Evolutionary conservation across 305 asterid genomes (phyloP), one percentile per base, ranked within the genome.

Genomic region (Fraxinus xanthoxyloides): DNA sequence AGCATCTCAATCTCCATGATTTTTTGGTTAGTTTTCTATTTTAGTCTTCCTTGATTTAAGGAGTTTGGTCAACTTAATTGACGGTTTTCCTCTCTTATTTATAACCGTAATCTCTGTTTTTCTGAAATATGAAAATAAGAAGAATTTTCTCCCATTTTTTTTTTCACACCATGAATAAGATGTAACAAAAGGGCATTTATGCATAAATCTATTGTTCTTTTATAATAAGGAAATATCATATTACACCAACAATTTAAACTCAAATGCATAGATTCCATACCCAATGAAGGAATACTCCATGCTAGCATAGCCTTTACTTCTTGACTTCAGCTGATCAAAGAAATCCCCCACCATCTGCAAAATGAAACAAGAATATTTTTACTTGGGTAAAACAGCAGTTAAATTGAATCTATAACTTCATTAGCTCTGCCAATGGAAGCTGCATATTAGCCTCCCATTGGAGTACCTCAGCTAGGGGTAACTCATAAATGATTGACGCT

Each of bases 281-380:
- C 98, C 98, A 24, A 90, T 84, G 74, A 96, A 83, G 83, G 97
- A 90, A 86, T 96, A 96, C 86, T 96, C 98, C 98, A 96, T 93
- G 96, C 99, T 96, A 77, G 99, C 99, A 87, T 96, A 96, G 85
- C 99, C 99, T 89, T 93, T 96, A 87, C 98, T 96, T 91, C 94
- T 91, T 48, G 99, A 96, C 86, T 96, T 96, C 35, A 96, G 96
- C 91, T 96, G 99, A 92, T 96, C 98, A 86, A 93, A 96, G 94
- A 96, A 96, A 90, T 96, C 99, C 43, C 99, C 98, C 75, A 96
- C 98, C 99, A 96, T 96, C 99, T 96, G 92, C 86, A 89, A 78
- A 79, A 80, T 72, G 81, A 83, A 81, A 34, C 82, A 82, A 69
- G 75, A 69, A 6, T 51, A 70, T 70, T 81, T 40, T 81, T 65